These are phyloP conservation scores for Aurantiochytrium sp. DNA, from an alignment of 108 stramenopile genomes.

Conservation along the genomic window DNA sequence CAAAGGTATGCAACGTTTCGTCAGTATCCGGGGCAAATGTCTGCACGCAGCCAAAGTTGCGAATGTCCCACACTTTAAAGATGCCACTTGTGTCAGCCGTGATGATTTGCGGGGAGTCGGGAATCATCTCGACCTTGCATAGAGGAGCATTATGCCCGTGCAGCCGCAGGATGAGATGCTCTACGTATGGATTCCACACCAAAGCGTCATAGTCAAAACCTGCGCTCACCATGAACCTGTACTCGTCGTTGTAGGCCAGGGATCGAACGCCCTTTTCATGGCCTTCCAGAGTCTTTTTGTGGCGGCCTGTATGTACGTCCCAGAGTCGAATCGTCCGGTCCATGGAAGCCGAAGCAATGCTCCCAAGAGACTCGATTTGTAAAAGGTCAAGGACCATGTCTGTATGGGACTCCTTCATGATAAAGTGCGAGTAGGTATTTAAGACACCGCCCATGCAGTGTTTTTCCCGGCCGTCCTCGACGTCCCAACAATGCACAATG, in stretches of 20 bases:
- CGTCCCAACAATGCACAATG: background rate
- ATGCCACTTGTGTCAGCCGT: conserved; percentile 35
- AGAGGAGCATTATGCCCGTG: conserved; percentile 33
- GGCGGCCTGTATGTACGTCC: conserved; percentile 33
- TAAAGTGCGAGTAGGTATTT: background rate
- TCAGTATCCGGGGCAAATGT: conserved; percentile 16
- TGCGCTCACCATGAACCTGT: conserved; percentile 36
- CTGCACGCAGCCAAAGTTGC: conserved; percentile 40
- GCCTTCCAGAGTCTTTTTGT: conserved; percentile 31
- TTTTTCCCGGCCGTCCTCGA: background rate
- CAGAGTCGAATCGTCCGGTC: conserved; percentile 42
- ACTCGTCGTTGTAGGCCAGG: conserved; percentile 34
- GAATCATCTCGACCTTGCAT: conserved; percentile 36
- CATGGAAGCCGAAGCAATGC: conserved; percentile 23
- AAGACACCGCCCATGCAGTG: background rate
- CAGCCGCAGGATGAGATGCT: conserved; percentile 30
- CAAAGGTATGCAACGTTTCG: conserved; percentile 20
- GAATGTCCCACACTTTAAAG: conserved; percentile 45
- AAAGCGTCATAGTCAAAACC: conserved; percentile 41
- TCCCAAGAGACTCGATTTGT: conserved; percentile 13
- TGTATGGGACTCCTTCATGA: conserved; percentile 12
- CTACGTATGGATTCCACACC: conserved; percentile 42
- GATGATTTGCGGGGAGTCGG: conserved; percentile 27
- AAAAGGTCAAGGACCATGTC: conserved; percentile 27
- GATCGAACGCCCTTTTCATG: conserved; percentile 37